Percentiles rank a stretch among this genome's conserved stretches.
Conservation (phyloP, 2,329 filamentous ascomycete genomes). For the Venturia carpophila region DNA sequence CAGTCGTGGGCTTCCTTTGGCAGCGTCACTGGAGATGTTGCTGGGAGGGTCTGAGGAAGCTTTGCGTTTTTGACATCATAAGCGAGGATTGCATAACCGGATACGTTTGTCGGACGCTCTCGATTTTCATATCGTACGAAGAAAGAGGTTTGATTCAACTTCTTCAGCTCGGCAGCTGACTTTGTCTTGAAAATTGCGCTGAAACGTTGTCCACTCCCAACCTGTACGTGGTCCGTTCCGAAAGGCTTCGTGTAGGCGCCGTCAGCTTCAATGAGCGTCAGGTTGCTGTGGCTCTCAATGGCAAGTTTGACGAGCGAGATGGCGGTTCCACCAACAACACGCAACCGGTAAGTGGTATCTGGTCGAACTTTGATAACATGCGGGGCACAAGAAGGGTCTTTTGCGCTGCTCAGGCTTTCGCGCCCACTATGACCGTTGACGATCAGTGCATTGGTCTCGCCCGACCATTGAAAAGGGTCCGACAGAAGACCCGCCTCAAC, state of each 20-base stretch:
- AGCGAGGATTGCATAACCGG: slow-evolving; percentile 44
- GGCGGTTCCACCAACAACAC: slow-evolving; percentile 51
- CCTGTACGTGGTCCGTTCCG: slow-evolving; percentile 44
- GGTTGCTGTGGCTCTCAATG: slow-evolving; percentile 48
- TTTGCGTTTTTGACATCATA: slow-evolving; percentile 29
- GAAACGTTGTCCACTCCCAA: slow-evolving; percentile 54
- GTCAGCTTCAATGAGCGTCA: slow-evolving; percentile 56
- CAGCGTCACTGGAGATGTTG: slow-evolving; percentile 26
- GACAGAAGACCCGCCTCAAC: slow-evolving; percentile 45
- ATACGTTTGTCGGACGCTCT: slow-evolving; percentile 40
- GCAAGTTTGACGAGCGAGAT: slow-evolving; percentile 48
- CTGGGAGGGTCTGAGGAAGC: slow-evolving; percentile 22
- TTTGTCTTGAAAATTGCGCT: slow-evolving; percentile 50
- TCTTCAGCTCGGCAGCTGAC: slow-evolving; percentile 36
- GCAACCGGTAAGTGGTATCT: slow-evolving; percentile 52
- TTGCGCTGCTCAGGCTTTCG: slow-evolving; percentile 31
- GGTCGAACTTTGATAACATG: slow-evolving; percentile 52
- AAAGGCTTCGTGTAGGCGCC: slow-evolving; percentile 44
- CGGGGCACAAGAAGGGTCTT: slow-evolving; percentile 36
- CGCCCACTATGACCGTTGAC: slow-evolving; percentile 50
- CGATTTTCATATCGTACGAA: slow-evolving; percentile 44
- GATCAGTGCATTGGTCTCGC: slow-evolving; percentile 50
- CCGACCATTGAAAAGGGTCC: slow-evolving; percentile 49
- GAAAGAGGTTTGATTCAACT: slow-evolving; percentile 32
- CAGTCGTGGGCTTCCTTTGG: slow-evolving; percentile 30